These are phyloP conservation scores for Escovopsis weberi DNA, from an alignment of 2,329 filamentous ascomycete species.

Conservation along the genomic window DNA sequence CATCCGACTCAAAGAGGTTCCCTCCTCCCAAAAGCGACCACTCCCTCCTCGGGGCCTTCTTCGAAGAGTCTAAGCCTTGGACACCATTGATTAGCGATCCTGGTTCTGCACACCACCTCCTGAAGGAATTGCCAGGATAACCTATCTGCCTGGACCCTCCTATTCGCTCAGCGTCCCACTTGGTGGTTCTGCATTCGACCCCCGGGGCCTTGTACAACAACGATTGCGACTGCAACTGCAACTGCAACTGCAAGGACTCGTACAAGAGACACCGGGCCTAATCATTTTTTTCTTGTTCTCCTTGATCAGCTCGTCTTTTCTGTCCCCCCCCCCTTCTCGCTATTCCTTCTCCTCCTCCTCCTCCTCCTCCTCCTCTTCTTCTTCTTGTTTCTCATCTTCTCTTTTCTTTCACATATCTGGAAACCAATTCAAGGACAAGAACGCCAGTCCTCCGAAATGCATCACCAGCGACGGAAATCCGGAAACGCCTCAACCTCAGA, in stretches of 20 bases:
- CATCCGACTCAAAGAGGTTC: no score
- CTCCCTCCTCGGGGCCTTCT: no score
- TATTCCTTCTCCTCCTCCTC: background rate
- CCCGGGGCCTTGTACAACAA: background rate
- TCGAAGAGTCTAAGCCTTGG: background rate
- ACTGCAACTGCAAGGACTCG: background rate
- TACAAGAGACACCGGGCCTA: background rate
- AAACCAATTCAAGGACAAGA: no score
- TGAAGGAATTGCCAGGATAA: constrained; percentile 5
- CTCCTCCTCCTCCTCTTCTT: background rate
- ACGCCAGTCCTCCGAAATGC: constrained; percentile 23
- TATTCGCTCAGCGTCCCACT: background rate
- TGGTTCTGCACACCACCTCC: constrained; percentile 4
- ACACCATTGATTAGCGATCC: constrained; percentile 2
- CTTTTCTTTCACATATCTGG: no score
- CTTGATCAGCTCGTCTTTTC: background rate
- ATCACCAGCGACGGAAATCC: constrained; percentile 42
- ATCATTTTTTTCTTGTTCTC: no score
- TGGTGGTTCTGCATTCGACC: background rate
- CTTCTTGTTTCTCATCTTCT: background rate
- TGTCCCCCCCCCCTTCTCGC: background rate
- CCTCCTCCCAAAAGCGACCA: no score
- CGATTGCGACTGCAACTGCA: background rate
- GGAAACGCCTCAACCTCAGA: constrained; percentile 42
- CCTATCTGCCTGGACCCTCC: background rate